Evolutionary conservation across 805 yeast species (phyloP).

Genomic region (Spathaspora arborariae): DNA sequence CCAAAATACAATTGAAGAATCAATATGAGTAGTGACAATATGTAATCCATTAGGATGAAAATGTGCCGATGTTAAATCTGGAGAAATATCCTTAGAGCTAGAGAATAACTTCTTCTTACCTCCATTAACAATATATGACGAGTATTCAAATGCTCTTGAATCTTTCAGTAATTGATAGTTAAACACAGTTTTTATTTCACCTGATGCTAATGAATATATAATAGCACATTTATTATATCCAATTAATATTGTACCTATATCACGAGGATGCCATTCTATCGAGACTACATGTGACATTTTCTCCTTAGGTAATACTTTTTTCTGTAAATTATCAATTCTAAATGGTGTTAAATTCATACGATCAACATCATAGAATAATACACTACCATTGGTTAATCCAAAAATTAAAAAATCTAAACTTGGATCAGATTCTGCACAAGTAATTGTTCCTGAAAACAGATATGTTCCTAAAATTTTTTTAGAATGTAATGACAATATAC

Average conservation of each 20-base stretch:
- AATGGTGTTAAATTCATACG: conserved; percentile 63
- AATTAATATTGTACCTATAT: conserved; percentile 71
- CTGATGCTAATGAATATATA: conserved; percentile 61
- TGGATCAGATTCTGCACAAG: conserved; percentile 76
- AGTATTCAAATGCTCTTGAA: conserved; percentile 54
- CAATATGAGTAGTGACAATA: conserved; percentile 71
- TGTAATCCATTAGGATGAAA: conserved; percentile 96
- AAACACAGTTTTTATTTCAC: conserved; percentile 52
- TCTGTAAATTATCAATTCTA: conserved; percentile 69
- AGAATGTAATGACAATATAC: conserved; percentile 66
- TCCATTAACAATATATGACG: conserved; percentile 27
- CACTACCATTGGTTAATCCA: conserved; percentile 75
- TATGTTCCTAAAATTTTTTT: conserved; percentile 58
- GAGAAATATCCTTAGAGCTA: conserved; percentile 29
- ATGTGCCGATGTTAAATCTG: conserved; percentile 45
- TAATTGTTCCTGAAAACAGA: conserved; percentile 62
- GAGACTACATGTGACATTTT: conserved; percentile 61
- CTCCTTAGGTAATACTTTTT: conserved; percentile 51
- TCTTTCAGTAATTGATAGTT: conserved; percentile 62
- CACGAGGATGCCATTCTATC: conserved; percentile 84
- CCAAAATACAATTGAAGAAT: conserved; percentile 89
- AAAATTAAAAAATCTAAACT: conserved; percentile 80
- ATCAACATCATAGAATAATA: conserved; percentile 77
- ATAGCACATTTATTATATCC: conserved; percentile 70
- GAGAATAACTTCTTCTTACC: conserved; percentile 42